phyloP scores from a whole-genome alignment of 257 asterid genomes.

The Avicennia marina region DNA sequence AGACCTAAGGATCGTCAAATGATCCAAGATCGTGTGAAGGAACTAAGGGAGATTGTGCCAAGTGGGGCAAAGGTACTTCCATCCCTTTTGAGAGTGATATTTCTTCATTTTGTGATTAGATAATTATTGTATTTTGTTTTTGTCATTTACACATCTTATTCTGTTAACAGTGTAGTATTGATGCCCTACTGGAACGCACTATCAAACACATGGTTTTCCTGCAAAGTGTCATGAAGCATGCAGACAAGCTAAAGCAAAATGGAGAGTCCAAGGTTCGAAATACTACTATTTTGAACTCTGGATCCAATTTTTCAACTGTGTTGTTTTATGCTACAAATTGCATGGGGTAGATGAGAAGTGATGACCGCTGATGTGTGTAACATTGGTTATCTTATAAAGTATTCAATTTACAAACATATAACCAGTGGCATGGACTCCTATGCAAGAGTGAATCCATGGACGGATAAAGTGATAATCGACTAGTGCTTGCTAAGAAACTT shows the following conservation, averaged over 20 bases:
- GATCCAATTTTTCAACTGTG: no score
- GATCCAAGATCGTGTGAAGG: slow-evolving; percentile 92
- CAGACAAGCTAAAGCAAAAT: slow-evolving; percentile 66
- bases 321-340: no score
- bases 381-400: no score
- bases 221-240: slow-evolving; percentile 76
- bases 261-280: slow-evolving; percentile 60
- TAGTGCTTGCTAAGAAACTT: neutral
- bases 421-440: no score
- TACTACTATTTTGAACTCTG: neutral
- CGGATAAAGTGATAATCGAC: neutral
- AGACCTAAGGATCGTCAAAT: slow-evolving; percentile 88
- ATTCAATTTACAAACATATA: no score
- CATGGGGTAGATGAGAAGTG: no score
- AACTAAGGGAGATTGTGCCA: slow-evolving; percentile 76
- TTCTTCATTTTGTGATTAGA: neutral
- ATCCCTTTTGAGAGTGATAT: neutral
- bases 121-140: neutral
- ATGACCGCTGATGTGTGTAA: no score
- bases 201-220: slow-evolving; percentile 82
- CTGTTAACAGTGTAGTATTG: slow-evolving; percentile 76
- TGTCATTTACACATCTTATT: slow-evolving; percentile 7
- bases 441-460: no score
- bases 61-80: slow-evolving; percentile 62
- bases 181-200: slow-evolving; percentile 72